Evolutionary conservation across 306 rosid species (phyloP).

Genomic region (Sphenostylis stenocarpa): DNA sequence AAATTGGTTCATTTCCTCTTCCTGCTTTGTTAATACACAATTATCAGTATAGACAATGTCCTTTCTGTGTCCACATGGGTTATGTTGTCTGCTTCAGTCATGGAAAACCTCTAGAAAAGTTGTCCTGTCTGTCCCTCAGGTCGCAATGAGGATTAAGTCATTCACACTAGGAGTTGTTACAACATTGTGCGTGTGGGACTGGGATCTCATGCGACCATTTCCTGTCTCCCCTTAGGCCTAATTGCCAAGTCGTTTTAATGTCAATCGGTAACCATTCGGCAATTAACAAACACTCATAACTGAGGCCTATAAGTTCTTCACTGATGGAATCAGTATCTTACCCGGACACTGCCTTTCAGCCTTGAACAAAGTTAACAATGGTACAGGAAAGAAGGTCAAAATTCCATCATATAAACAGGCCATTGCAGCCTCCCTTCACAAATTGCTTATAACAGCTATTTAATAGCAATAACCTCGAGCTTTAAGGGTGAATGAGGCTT

Average conservation of each 20-base stretch:
- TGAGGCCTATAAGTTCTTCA: not conserved
- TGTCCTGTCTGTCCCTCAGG: not conserved
- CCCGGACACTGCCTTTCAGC: not conserved
- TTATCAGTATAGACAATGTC: not conserved
- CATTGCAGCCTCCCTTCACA: not conserved
- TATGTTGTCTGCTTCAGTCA: not conserved
- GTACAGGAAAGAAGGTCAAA: not conserved
- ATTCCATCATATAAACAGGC: not conserved
- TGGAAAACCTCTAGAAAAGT: too few species aligned
- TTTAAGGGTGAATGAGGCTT: too few species aligned
- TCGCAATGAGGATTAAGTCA: not conserved
- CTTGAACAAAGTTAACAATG: not conserved
- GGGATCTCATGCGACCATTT: not conserved
- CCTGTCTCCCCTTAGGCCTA: too few species aligned
- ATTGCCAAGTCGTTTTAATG: too few species aligned
- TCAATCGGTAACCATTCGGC: too few species aligned
- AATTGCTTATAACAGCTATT: not conserved
- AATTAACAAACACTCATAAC: too few species aligned
- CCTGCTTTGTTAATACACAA: not conserved
- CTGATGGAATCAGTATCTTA: not conserved
- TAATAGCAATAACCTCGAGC: not conserved
- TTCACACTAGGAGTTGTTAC: not conserved
- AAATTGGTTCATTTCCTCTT: constrained; percentile 11
- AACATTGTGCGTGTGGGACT: not conserved
- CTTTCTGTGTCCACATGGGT: constrained; percentile 13